Evolutionary conservation across 1,139 yeast genomes (phyloP), one percentile per base, ranked within the genome.

Genomic region (Geotrichum restrictum): DNA sequence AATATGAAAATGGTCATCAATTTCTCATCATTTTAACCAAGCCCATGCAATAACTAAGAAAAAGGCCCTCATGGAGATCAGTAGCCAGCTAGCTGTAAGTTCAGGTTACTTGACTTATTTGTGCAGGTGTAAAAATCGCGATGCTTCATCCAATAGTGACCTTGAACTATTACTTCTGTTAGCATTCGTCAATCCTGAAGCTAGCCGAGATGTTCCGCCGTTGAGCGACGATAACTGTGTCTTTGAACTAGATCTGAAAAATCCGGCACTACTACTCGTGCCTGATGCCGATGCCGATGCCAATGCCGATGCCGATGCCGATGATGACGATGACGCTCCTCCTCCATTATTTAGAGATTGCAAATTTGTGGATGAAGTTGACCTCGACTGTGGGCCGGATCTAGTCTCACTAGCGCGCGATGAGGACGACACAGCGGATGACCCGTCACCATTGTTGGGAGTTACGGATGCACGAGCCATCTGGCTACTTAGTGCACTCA

Each of bases 71-170:
- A n/a, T n/a, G n/a, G n/a, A n/a, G n/a, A n/a, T n/a, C n/a, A n/a
- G n/a, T n/a, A n/a, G n/a, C n/a, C n/a, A n/a, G n/a, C n/a, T n/a
- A n/a, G n/a, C n/a, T n/a, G n/a, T n/a, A n/a, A n/a, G n/a, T n/a
- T n/a, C n/a, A n/a, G n/a, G n/a, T n/a, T n/a, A n/a, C n/a, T n/a
- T n/a, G n/a, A 8, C 29, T 24, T 24, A 24, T 8, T 24, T 24
- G 8, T 24, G 29, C 19, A 52, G 27, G 31, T 48, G 55, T 31
- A 52, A 42, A n/a, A 52, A 22, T 34, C 48, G 48, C 6, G 52
- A 27, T 0, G 55, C 55, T 32, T 52, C 55, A 6, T 46, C 52
- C 16, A 52, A 22, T 27, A 52, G 22, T 4, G 43, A 43, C 19
- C 52, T 33, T 7, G 52, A 44, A 34, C 52, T 48, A 46, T 29